phyloP scores from a whole-genome alignment of 768 basidiomycete species.

The Coprinopsis cinerea region DNA sequence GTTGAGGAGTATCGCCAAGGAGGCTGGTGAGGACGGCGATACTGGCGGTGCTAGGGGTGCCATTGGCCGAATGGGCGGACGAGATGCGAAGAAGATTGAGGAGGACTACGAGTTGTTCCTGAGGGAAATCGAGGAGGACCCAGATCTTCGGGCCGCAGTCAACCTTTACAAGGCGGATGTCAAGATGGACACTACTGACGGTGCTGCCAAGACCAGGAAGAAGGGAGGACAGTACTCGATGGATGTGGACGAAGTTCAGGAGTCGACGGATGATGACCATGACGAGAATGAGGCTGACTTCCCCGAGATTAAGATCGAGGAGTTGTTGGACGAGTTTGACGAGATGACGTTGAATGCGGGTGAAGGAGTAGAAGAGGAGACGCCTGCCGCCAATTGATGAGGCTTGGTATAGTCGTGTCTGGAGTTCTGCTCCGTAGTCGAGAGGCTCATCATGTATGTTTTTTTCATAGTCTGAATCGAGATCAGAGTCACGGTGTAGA shows the following conservation, averaged over 20 bases:
- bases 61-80: constrained; percentile 85
- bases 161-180: constrained; percentile 78
- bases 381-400: neutral
- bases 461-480: too few relatives aligned
- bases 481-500: too few relatives aligned
- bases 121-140: constrained; percentile 90
- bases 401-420: neutral
- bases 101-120: constrained; percentile 97
- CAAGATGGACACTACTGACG: constrained; percentile 44
- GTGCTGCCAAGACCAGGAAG: constrained; percentile 29
- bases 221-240: constrained; percentile 51
- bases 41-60: constrained; percentile 73
- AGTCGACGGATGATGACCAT: constrained; percentile 31
- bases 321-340: constrained; percentile 88
- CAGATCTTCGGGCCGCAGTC: constrained; percentile 79
- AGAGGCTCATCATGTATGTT: too few relatives aligned
- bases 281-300: constrained; percentile 78
- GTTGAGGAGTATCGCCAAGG: constrained; percentile 88
- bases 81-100: constrained; percentile 89
- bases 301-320: constrained; percentile 80
- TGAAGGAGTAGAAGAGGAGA: constrained; percentile 15
- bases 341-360: constrained; percentile 66
- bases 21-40: constrained; percentile 83
- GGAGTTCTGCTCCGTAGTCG: too few relatives aligned
- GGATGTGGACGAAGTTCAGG: constrained; percentile 56